phyloP scores from a whole-genome alignment of 495 filamentous ascomycete species.

The Annulohypoxylon moriforme region DNA sequence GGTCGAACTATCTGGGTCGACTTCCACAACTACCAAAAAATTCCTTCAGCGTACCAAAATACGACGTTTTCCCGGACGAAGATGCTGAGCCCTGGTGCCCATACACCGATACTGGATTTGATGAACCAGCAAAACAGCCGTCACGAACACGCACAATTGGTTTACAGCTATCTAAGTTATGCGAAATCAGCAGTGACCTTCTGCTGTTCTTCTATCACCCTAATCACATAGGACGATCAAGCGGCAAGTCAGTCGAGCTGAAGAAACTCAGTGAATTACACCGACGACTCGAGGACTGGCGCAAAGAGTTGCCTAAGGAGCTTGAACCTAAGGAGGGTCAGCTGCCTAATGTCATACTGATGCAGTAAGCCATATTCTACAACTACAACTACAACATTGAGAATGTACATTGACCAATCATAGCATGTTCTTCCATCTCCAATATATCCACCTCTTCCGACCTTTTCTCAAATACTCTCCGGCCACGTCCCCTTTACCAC shows the following conservation, averaged over 20 bases:
- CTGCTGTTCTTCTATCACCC: slow-evolving; percentile 93
- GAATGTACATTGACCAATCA: slow-evolving; percentile 20
- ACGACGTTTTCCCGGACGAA: slow-evolving; percentile 90
- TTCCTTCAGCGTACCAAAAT: slow-evolving; percentile 84
- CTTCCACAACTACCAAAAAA: slow-evolving; percentile 85
- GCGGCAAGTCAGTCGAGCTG: slow-evolving; percentile 74
- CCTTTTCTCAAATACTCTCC: slow-evolving; percentile 94
- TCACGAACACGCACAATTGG: slow-evolving; percentile 85
- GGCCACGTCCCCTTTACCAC: slow-evolving; percentile 80
- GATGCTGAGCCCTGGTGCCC: slow-evolving; percentile 88
- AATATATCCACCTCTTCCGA: slow-evolving; percentile 96
- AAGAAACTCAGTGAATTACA: slow-evolving; percentile 95
- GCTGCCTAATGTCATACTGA: slow-evolving; percentile 86
- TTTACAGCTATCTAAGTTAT: slow-evolving; percentile 82
- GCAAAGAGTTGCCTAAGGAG: slow-evolving; percentile 84
- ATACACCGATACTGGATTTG: slow-evolving; percentile 85
- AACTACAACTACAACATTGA: background rate
- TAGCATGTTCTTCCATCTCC: slow-evolving; percentile 97
- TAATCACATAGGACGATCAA: slow-evolving; percentile 66
- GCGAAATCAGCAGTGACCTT: slow-evolving; percentile 93
- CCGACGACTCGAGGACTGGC: slow-evolving; percentile 90
- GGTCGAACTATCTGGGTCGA: slow-evolving; percentile 97
- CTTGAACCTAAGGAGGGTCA: slow-evolving; percentile 90
- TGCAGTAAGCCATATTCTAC: slow-evolving; percentile 77
- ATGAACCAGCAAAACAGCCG: slow-evolving; percentile 76